These are phyloP conservation scores for Pseudomassariella vexata DNA, from an alignment of 2,329 filamentous ascomycete species.

Conservation along the genomic window DNA sequence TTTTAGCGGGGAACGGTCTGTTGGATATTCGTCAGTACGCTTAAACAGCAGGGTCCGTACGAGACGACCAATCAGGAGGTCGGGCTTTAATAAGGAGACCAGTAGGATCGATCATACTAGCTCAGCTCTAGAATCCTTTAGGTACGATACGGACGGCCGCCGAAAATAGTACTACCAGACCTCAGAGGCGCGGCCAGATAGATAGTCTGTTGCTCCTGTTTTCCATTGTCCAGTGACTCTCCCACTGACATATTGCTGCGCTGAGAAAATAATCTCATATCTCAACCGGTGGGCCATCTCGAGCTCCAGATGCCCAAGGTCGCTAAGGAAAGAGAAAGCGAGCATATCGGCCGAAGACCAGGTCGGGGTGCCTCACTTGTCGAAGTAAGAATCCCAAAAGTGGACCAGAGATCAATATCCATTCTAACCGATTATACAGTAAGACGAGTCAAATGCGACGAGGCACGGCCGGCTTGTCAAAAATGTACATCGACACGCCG, in stretches of 20 bases:
- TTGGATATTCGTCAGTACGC: too few relatives aligned
- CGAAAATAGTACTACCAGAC: too few relatives aligned
- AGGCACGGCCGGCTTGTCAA: conserved; percentile 5
- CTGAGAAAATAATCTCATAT: too few relatives aligned
- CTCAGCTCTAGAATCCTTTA: too few relatives aligned
- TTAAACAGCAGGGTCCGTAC: conserved; percentile 7
- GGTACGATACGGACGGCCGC: too few relatives aligned
- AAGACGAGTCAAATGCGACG: conserved; percentile 8
- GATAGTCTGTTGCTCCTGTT: too few relatives aligned
- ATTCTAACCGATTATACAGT: conserved; percentile 2
- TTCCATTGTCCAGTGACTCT: too few relatives aligned
- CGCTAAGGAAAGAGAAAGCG: conserved; percentile 7
- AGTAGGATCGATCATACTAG: too few relatives aligned
- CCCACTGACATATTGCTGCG: too few relatives aligned
- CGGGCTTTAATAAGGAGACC: background rate
- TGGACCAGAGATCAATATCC: background rate
- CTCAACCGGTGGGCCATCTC: too few relatives aligned
- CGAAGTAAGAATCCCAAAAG: conserved; percentile 4
- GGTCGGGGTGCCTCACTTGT: conserved; percentile 7
- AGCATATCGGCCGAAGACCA: conserved; percentile 6
- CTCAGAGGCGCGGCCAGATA: too few relatives aligned
- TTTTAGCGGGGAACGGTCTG: too few relatives aligned
- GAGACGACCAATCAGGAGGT: conserved; percentile 5
- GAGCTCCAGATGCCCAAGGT: conserved; percentile 5
- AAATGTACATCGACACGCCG: conserved; percentile 6